phyloP scores from a whole-genome alignment of 768 basidiomycete species.

The Tremella fuciformis region DNA sequence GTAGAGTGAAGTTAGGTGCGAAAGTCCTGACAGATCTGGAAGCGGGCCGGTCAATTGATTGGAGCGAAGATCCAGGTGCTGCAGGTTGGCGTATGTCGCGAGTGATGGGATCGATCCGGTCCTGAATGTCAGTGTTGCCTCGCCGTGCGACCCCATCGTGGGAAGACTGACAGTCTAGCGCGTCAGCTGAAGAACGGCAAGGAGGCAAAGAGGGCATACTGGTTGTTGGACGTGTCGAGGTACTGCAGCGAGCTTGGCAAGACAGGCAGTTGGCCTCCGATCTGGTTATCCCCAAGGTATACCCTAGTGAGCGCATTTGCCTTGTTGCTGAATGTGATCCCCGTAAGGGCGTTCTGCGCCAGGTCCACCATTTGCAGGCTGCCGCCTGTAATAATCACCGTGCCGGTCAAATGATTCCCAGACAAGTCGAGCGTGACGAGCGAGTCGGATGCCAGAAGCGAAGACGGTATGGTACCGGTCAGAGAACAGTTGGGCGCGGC shows the following conservation, averaged over 20 bases:
- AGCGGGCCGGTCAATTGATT: slow-evolving; percentile 18
- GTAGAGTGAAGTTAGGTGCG: slow-evolving; percentile 7
- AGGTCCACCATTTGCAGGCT: slow-evolving; percentile 8
- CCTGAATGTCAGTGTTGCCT: slow-evolving; percentile 4
- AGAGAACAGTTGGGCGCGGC: slow-evolving; percentile 15
- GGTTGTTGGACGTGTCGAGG: not conserved
- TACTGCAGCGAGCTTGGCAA: not conserved
- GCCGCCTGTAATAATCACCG: slow-evolving; percentile 1
- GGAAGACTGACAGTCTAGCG: not conserved
- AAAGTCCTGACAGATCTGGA: not conserved
- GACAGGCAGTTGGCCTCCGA: slow-evolving; percentile 17
- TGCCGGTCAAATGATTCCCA: slow-evolving; percentile 19
- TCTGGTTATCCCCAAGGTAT: slow-evolving; percentile 7
- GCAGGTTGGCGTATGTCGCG: slow-evolving; percentile 12
- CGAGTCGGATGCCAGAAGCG: slow-evolving; percentile 8
- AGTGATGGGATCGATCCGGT: slow-evolving; percentile 21
- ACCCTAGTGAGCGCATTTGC: not conserved
- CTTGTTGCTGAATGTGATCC: not conserved
- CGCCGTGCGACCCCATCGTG: not conserved
- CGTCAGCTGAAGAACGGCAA: not conserved
- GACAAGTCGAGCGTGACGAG: slow-evolving; percentile 25
- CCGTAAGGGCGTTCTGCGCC: slow-evolving; percentile 9
- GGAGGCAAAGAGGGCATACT: not conserved
- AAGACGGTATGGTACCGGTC: slow-evolving; percentile 14
- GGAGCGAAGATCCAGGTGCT: slow-evolving; percentile 18